Percentiles rank a stretch among this genome's conserved stretches.
phyloP scores from a whole-genome alignment of 352 stramenopile genomes.

The Albugo laibachii region DNA sequence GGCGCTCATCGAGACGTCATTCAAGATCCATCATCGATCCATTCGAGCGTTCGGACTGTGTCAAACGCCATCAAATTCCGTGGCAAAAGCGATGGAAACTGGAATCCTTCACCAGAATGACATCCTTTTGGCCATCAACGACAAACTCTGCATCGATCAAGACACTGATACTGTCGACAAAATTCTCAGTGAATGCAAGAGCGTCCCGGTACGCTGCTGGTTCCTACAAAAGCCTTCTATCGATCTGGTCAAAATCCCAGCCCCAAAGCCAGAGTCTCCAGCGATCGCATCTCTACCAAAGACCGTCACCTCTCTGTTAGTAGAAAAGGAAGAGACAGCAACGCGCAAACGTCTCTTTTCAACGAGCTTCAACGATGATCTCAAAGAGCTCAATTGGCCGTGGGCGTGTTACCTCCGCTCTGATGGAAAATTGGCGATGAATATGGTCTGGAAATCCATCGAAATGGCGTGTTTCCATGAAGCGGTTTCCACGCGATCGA shows the following conservation, averaged over 20 bases:
- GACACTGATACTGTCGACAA: slow-evolving; percentile 11
- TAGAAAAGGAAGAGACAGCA: background rate
- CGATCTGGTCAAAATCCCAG: no score
- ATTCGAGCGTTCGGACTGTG: slow-evolving; percentile 12
- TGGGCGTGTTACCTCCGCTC: slow-evolving; percentile 53
- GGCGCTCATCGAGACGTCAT: slow-evolving; percentile 11
- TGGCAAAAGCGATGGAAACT: slow-evolving; percentile 22
- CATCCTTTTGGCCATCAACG: slow-evolving; percentile 42
- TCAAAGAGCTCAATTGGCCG: slow-evolving; percentile 38
- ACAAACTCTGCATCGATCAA: slow-evolving; percentile 17
- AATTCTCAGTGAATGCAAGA: slow-evolving; percentile 13
- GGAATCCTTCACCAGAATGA: slow-evolving; percentile 37
- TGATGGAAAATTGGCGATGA: slow-evolving; percentile 71
- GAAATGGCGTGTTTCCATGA: slow-evolving; percentile 32
- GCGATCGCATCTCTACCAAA: background rate
- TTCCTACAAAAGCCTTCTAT: no score
- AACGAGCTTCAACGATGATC: slow-evolving; percentile 9
- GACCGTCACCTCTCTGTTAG: background rate
- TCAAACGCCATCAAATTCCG: slow-evolving; percentile 15
- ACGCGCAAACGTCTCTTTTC: background rate
- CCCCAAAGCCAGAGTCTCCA: background rate
- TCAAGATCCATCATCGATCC: background rate
- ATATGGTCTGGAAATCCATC: slow-evolving; percentile 57
- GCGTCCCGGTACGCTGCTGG: slow-evolving; percentile 29
- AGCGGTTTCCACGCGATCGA: no score